These are phyloP conservation scores for Linnemannia elongata DNA, from an alignment of 192 early-diverging fungal species.

Conservation along the genomic window DNA sequence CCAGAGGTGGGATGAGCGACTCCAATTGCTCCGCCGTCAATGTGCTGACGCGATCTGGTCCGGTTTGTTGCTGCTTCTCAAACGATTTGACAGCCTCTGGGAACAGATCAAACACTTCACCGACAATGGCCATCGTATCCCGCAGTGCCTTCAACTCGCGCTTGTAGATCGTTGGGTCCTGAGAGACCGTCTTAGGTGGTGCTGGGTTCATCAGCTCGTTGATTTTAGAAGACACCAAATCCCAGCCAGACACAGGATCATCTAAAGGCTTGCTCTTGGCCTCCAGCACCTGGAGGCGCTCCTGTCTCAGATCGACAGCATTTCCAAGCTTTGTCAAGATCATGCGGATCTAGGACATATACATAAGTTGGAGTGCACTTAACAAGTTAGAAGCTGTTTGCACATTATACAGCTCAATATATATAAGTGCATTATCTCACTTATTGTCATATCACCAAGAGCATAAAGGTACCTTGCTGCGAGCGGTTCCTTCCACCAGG, in stretches of 20 bases:
- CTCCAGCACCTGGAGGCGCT: conserved; percentile 19
- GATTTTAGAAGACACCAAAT: conserved; percentile 3
- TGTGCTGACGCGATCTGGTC: conserved; percentile 14
- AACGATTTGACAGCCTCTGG: conserved; percentile 31
- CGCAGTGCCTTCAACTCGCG: conserved; percentile 31
- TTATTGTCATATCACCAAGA: too few species aligned
- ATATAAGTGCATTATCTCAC: background rate
- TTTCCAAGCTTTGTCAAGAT: conserved; percentile 52
- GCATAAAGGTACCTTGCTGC: conserved; percentile 26
- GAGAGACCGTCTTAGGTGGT: conserved; percentile 22
- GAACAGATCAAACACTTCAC: conserved; percentile 50
- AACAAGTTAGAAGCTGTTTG: background rate
- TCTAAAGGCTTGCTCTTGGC: conserved; percentile 29
- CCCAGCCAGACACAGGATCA: conserved; percentile 1
- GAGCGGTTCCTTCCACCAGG: conserved; percentile 36
- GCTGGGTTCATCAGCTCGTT: conserved; percentile 25
- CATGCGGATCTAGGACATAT: conserved; percentile 29
- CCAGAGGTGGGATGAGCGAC: conserved; percentile 34
- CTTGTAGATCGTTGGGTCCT: conserved; percentile 18
- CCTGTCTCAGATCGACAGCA: conserved; percentile 40
- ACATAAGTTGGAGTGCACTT: background rate
- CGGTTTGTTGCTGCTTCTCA: conserved; percentile 45
- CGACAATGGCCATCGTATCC: conserved; percentile 32
- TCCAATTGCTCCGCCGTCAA: conserved; percentile 42
- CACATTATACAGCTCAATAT: too few species aligned